Evolutionary conservation across 352 stramenopile species (phyloP), one percentile per base, ranked within the genome.

Genomic region (Phytophthora cryptogea): DNA sequence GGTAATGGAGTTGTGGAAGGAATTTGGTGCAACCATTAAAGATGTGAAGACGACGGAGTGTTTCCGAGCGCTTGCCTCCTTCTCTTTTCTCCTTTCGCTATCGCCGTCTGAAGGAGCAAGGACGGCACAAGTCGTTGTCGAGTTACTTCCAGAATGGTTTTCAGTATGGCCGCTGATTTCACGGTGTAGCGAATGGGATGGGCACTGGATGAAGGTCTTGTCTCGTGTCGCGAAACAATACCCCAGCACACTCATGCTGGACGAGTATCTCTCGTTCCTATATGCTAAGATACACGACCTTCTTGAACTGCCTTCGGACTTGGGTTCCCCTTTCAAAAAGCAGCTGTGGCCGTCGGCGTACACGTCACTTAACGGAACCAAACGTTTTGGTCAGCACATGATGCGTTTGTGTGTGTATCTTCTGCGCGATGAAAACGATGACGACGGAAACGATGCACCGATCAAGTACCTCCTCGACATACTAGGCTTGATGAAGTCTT

Each of bases 141-240:
- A 68, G 10, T 31, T 89, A 23, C 43, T 92, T 10, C 69, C 76
- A 0, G 63, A 82, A 37, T 92, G 78, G 80, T 74, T 92, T 20
- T 48, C 65, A 14, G 68, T 76, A 6, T 92, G 80, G 83, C 63
- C 72, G n/a, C 53, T 55, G 8, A 67, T 90, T 30, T 83, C 80
- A 11, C 57, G 70, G 0, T 85, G 76, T 47, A 50, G 54, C 8
- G 75, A 88, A 42, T 92, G 83, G 83, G 79, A 92, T 40, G 73
- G 76, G 7, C 80, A 89, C 33, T 92, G 83, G 83, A 81, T 92
- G 57, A 87, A 87, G 53, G 53, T 92, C 16, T 57, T 92, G 27
- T 80, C 78, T 41, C 80, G 79, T n/a, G 61, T 87, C 10, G 65
- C 62, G 14, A 92, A 90, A 51, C 61, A 59, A 37, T 79, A 83